Base-by-base conservation (phyloP, 1,284 basidiomycete genomes). In the Malassezia sympodialis region DNA sequence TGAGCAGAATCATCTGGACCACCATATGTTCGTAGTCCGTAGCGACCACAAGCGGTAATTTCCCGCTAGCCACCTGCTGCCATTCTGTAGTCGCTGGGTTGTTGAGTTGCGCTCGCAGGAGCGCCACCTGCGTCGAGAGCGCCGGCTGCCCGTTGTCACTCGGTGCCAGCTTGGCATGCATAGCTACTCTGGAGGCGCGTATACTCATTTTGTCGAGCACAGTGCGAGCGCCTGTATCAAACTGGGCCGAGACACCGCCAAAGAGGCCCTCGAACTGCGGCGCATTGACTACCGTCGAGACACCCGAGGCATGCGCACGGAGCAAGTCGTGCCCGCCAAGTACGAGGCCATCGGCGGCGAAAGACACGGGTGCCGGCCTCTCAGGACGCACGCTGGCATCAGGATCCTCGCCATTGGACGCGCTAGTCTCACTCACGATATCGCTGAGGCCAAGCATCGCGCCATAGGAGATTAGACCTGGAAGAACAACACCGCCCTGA, bases 1-100 rank as follows among this genome's bases (percentile, higher is more conserved):
- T 88, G 52, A 91, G 76, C 30, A 81, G 77, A 37, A 93, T 75
- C 14, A 94, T 72, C 3, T 82, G 80, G 0, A 84, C 84, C 77
- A 90, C 88, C 57, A 82, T 78, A 66, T 89, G 85, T 0, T 84
- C 84, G 60, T 79, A 83, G 60, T 83, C 76, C 1, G 84, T 84
- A 10, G 83, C 79, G 11, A 90, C 77, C 1, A 90, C 83, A 40
- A 86, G 69, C 1, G 87, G 83, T 75, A 82, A 57, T 73, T 80
- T 57, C 72, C 83, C 81, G 75, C 69, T 15, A 0, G 59, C 40
- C 4, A 64, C 67, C 1, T 65, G 60, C 8, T 49, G 57, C 54
- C 60, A 61, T 80, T 80, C 71, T 78, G 80, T 15, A 79, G 79
- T 61, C 77, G 0, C 8, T 82, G 73, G 14, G 0, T 40, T 10